Percentiles rank a stretch among this genome's conserved stretches.
phyloP scores from a whole-genome alignment of 1,139 yeast species.

The Blastobotrys niveus region DNA sequence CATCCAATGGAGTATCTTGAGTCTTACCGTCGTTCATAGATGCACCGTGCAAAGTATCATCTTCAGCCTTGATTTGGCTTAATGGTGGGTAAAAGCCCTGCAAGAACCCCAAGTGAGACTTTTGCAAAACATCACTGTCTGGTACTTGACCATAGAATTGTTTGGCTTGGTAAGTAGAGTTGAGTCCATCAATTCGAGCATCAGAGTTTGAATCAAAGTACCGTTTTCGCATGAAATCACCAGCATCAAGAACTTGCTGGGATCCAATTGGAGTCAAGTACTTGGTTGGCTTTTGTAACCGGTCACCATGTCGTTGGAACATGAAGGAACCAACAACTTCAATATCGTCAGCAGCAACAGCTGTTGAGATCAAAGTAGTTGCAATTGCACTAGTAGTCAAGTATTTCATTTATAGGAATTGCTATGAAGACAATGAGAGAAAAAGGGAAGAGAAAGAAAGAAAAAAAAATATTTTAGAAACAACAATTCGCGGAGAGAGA shows the following conservation, averaged over 20 bases:
- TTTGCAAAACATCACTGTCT: slow-evolving; percentile 35
- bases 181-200: slow-evolving; percentile 26
- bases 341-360: slow-evolving; percentile 25
- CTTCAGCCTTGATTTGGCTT: slow-evolving; percentile 24
- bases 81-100: slow-evolving; percentile 44
- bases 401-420: slow-evolving; percentile 10
- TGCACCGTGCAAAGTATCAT: slow-evolving; percentile 26
- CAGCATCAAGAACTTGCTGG: slow-evolving; percentile 33
- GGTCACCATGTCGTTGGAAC: slow-evolving; percentile 44
- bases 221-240: slow-evolving; percentile 38
- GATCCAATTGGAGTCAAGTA: slow-evolving; percentile 42
- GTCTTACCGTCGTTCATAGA: slow-evolving; percentile 38
- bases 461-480: too few relatives aligned
- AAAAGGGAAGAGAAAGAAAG: slow-evolving; percentile 1
- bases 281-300: slow-evolving; percentile 40
- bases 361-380: slow-evolving; percentile 9
- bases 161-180: slow-evolving; percentile 31
- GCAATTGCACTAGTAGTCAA: slow-evolving; percentile 8
- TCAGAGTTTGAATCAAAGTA: slow-evolving; percentile 36
- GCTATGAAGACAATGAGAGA: background rate
- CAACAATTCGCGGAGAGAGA: too few relatives aligned
- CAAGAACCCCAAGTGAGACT: slow-evolving; percentile 39
- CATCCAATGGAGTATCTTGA: slow-evolving; percentile 36
- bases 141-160: slow-evolving; percentile 36
- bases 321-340: slow-evolving; percentile 39